Base-by-base conservation (phyloP, 2,329 filamentous ascomycete species). In the Apiospora koreana region DNA sequence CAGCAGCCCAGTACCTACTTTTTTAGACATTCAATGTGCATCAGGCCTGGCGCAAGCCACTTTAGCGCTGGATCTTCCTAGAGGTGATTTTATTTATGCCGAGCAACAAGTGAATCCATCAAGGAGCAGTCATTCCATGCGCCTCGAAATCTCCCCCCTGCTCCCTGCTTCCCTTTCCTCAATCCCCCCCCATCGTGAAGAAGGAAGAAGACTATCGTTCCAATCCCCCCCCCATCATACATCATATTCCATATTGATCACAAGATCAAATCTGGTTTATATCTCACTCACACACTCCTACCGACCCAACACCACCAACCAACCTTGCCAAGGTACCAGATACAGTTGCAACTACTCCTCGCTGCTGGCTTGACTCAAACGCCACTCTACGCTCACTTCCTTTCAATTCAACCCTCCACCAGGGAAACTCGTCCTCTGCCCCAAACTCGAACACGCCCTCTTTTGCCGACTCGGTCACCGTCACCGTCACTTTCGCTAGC, bases 121-220 rank as follows among this genome's bases (percentile, higher is more conserved):
- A 62, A 38, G 54, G 54, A 43, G 41, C 41, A 43, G 41, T 16
- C 12, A 62, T 62, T 62, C 54, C 54, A 38, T 38, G 54, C 54
- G 54, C 54, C 54, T 62, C 54, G 54, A 62, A 62, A 62, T 62
- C 54, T 62, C 54, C 54, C 54, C 50, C 54, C 54, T 62, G 54
- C 54, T 62, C 50, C 54, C 54, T 62, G 54, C 54, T 62, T 62
- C 54, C 54, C 54, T 38, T 62, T 62, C 54, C 54, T 62, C 54
- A 21, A 62, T 62, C 35, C 41, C 41, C 41, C 21, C 54, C 54
- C 54, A 62, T 62, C 54, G 54, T 38, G 54, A 58, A 58, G 50
- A 28, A 43, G 41, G 41, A 43, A 43, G 12, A 62, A 62, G 54
- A 4, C 31, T 23, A 38, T 62, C 31, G 54, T 62, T 31, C n/a